Conservation (phyloP, 2,329 filamentous ascomycete species). For the Fonsecaea pugnacius region DNA sequence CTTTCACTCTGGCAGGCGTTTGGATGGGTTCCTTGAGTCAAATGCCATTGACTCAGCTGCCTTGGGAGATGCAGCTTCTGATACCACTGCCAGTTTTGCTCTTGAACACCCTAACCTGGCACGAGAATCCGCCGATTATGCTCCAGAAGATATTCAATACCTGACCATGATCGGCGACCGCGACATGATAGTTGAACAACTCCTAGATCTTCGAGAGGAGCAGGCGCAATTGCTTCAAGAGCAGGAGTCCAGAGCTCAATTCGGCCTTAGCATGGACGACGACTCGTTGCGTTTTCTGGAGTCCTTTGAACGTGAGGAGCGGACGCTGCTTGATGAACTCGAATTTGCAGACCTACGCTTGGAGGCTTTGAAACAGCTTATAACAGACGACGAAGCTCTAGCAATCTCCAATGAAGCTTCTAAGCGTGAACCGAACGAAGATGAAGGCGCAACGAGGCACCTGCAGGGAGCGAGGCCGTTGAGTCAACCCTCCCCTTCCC, state of each 20-base stretch:
- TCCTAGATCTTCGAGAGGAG: slow-evolving; percentile 4
- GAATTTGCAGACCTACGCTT: slow-evolving; percentile 13
- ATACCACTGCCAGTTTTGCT: not conserved
- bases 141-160: slow-evolving; percentile 11
- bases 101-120: not conserved
- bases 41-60: not conserved
- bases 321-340: slow-evolving; percentile 14
- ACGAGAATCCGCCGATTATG: not conserved
- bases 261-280: slow-evolving; percentile 18
- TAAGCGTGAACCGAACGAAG: not conserved
- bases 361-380: slow-evolving; percentile 12
- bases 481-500: not conserved
- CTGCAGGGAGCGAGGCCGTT: not conserved
- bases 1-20: slow-evolving; percentile 2
- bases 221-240: slow-evolving; percentile 4
- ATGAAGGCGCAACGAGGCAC: not conserved
- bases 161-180: slow-evolving; percentile 8
- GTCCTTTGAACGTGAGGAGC: not conserved
- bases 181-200: slow-evolving; percentile 10
- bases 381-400: slow-evolving; percentile 13
- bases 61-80: not conserved
- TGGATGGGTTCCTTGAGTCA: slow-evolving; percentile 8
- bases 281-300: slow-evolving; percentile 16
- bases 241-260: slow-evolving; percentile 10
- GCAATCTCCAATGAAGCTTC: not conserved